These are phyloP conservation scores for Saprolegnia parasitica DNA, from an alignment of 352 stramenopile genomes.

Conservation along the genomic window DNA sequence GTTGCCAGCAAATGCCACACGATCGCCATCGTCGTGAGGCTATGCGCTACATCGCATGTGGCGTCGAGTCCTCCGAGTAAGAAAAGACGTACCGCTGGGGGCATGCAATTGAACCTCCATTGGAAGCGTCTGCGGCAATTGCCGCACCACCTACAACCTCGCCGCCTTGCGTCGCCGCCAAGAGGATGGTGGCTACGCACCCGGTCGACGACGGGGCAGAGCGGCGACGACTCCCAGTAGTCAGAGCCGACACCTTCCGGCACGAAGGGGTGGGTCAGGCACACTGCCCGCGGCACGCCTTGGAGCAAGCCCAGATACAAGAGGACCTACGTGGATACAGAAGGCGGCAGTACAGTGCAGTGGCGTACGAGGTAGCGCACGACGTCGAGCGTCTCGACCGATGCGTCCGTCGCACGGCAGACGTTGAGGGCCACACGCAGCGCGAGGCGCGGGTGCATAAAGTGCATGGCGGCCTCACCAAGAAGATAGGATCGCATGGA, in stretches of 20 bases:
- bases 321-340: neutral
- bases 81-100: neutral
- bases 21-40: slow-evolving; percentile 1
- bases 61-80: neutral
- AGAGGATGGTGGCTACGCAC: neutral
- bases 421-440: neutral
- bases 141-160: neutral
- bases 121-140: neutral
- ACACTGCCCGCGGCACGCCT: neutral
- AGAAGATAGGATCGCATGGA: too few species aligned
- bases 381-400: neutral
- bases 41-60: neutral
- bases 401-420: neutral
- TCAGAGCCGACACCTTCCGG: neutral
- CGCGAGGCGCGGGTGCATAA: neutral
- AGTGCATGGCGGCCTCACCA: neutral
- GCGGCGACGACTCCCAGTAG: neutral
- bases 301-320: slow-evolving; percentile 5
- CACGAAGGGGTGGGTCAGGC: neutral
- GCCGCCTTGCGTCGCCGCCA: neutral
- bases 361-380: slow-evolving; percentile 6
- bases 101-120: neutral
- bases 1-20: slow-evolving; percentile 4
- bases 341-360: neutral
- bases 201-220: neutral